Conservation (phyloP, 1,139 yeast genomes). For the Blastobotrys raffinosifermentans region DNA sequence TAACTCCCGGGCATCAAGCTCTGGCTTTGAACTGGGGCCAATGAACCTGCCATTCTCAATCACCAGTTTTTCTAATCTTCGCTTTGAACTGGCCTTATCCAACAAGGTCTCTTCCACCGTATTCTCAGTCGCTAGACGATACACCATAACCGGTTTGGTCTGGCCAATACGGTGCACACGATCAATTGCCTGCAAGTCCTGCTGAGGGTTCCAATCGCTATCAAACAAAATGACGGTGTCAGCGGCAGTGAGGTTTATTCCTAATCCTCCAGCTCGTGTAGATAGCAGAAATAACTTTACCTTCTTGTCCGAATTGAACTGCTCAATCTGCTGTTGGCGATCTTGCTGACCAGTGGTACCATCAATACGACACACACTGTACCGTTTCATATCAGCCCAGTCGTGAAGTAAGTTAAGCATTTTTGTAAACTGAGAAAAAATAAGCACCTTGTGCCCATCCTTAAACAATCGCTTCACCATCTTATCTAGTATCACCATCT, state of each 20-base stretch:
- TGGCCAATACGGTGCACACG: constrained; percentile 96
- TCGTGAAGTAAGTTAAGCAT: constrained; percentile 72
- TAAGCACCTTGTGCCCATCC: constrained; percentile 58
- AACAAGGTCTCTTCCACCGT: constrained; percentile 81
- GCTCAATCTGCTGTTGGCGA: constrained; percentile 57
- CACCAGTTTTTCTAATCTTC: constrained; percentile 73
- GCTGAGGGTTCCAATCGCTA: constrained; percentile 97
- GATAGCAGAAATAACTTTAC: constrained; percentile 61
- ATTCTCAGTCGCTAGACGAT: constrained; percentile 65
- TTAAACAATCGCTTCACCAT: constrained; percentile 47
- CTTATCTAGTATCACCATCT: constrained; percentile 63
- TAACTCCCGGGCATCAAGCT: constrained; percentile 14
- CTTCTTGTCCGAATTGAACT: constrained; percentile 39
- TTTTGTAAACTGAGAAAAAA: constrained; percentile 78
- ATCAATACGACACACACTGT: constrained; percentile 60
- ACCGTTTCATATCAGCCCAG: constrained; percentile 49
- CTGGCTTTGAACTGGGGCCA: constrained; percentile 36
- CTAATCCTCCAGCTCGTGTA: constrained; percentile 93
- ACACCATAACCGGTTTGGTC: constrained; percentile 70
- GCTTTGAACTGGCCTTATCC: constrained; percentile 59
- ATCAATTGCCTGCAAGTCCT: constrained; percentile 93
- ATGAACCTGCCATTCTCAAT: constrained; percentile 81
- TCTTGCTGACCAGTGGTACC: constrained; percentile 64
- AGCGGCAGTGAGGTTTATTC: constrained; percentile 78
- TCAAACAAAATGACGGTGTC: constrained; percentile 88